phyloP scores from a whole-genome alignment of 305 asterid genomes.

The Salvia sclarea region DNA sequence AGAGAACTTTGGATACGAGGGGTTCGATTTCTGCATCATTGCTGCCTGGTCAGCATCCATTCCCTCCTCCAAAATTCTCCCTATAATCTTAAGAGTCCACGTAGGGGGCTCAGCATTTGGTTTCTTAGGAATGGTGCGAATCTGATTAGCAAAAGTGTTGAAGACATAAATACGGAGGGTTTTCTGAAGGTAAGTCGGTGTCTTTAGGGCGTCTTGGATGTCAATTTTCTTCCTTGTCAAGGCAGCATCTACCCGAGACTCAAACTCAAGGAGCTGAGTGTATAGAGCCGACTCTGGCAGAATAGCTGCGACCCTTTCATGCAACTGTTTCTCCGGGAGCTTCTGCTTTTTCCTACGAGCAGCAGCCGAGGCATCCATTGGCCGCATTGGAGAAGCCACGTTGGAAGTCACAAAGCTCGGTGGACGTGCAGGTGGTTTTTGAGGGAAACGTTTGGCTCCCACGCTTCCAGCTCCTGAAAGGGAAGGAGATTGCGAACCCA shows the following conservation, averaged over 20 bases:
- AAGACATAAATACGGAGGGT: constrained; percentile 86
- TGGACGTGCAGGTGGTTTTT: constrained; percentile 85
- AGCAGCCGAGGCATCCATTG: constrained; percentile 77
- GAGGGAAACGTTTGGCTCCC: constrained; percentile 64
- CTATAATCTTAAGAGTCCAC: constrained; percentile 94
- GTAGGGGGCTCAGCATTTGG: constrained; percentile 89
- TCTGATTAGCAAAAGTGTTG: constrained; percentile 85
- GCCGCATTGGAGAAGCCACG: constrained; percentile 68
- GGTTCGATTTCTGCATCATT: constrained; percentile 70
- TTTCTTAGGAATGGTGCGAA: constrained; percentile 76
- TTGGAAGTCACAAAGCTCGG: constrained; percentile 56
- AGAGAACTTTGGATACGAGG: constrained; percentile 80
- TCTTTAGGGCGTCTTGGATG: constrained; percentile 85
- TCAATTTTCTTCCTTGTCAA: constrained; percentile 86
- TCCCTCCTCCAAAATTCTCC: constrained; percentile 92
- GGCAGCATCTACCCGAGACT: constrained; percentile 89
- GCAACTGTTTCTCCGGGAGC: constrained; percentile 90
- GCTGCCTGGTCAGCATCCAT: constrained; percentile 89
- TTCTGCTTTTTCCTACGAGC: constrained; percentile 91
- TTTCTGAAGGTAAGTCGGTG: constrained; percentile 77
- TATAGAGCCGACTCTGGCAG: constrained; percentile 95
- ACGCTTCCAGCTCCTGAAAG: constrained; percentile 67
- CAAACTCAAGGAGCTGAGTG: constrained; percentile 95
- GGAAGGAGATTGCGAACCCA: constrained; percentile 77
- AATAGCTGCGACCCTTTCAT: constrained; percentile 91